phyloP scores from a whole-genome alignment of 148 eudicot species.

The Persicaria tinctoria region DNA sequence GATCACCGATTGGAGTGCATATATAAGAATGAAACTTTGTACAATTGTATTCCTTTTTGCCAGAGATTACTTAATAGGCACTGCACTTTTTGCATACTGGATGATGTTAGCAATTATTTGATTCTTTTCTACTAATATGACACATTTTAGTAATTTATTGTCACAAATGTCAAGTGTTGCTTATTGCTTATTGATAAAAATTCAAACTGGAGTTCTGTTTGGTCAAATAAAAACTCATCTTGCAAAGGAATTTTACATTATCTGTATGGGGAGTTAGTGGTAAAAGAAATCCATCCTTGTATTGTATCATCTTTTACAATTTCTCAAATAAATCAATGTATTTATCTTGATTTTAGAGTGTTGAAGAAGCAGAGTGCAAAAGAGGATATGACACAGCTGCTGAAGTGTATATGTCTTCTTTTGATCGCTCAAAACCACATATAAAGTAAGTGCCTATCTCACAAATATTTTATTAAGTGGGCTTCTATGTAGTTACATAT shows the following conservation, averaged over 20 bases:
- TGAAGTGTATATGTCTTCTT: conserved; percentile 74
- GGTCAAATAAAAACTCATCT: background rate
- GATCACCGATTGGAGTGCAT: background rate
- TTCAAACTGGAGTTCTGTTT: background rate
- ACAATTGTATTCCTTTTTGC: background rate
- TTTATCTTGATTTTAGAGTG: conserved; percentile 40
- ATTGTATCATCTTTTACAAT: background rate
- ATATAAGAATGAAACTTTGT: background rate
- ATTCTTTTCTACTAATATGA: background rate
- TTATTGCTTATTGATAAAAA: background rate
- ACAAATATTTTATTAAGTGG: conserved; percentile 7
- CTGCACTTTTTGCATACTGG: background rate
- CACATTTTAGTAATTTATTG: background rate
- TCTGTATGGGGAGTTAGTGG: background rate
- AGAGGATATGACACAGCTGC: conserved; percentile 80
- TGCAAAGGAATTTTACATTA: background rate
- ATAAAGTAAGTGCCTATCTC: conserved; percentile 59
- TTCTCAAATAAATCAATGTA: background rate
- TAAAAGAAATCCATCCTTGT: background rate
- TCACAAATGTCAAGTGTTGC: background rate
- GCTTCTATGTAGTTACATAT: conserved; percentile 14
- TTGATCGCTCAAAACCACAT: conserved; percentile 84
- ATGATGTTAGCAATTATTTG: background rate
- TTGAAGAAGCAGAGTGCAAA: conserved; percentile 95
- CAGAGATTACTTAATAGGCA: background rate